phyloP scores from a whole-genome alignment of 2,329 filamentous ascomycete genomes.

The Aspergillus nomiae region DNA sequence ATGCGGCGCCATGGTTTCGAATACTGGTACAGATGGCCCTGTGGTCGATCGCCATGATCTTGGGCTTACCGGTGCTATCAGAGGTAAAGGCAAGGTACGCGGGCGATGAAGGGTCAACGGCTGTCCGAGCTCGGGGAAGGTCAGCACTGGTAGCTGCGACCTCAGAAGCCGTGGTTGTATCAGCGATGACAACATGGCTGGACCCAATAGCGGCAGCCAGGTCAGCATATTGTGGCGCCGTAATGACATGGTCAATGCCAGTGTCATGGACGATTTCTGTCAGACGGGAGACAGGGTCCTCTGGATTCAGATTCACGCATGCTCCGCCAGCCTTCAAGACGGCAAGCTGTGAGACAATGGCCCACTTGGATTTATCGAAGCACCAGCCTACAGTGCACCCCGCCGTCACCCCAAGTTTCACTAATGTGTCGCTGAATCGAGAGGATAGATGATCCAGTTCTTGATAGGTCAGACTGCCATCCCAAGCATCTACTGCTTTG shows the following conservation, averaged over 20 bases:
- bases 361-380: slow-evolving; percentile 14
- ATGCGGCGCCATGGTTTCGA: slow-evolving; percentile 47
- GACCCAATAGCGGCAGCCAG: not conserved
- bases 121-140: too few relatives aligned
- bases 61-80: slow-evolving; percentile 33
- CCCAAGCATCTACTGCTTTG: slow-evolving; percentile 1
- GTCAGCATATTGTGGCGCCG: slow-evolving; percentile 1
- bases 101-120: slow-evolving; percentile 39
- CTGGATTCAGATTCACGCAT: slow-evolving; percentile 5
- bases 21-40: slow-evolving; percentile 55
- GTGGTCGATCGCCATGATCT: slow-evolving; percentile 61
- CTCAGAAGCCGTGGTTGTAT: not conserved
- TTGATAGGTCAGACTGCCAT: slow-evolving; percentile 10
- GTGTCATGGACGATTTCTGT: slow-evolving; percentile 2
- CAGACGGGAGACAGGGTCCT: not conserved
- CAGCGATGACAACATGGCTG: not conserved
- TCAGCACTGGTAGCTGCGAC: not conserved
- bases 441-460: slow-evolving; percentile 7
- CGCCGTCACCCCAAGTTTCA: not conserved
- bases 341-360: slow-evolving; percentile 7
- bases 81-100: slow-evolving; percentile 54
- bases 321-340: slow-evolving; percentile 12
- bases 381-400: slow-evolving; percentile 2
- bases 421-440: slow-evolving; percentile 1
- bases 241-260: not conserved